Evolutionary conservation across 371 early-diverging fungal genomes (phyloP), one percentile per base, ranked within the genome.

Genomic region (Lichtheimia corymbifera): DNA sequence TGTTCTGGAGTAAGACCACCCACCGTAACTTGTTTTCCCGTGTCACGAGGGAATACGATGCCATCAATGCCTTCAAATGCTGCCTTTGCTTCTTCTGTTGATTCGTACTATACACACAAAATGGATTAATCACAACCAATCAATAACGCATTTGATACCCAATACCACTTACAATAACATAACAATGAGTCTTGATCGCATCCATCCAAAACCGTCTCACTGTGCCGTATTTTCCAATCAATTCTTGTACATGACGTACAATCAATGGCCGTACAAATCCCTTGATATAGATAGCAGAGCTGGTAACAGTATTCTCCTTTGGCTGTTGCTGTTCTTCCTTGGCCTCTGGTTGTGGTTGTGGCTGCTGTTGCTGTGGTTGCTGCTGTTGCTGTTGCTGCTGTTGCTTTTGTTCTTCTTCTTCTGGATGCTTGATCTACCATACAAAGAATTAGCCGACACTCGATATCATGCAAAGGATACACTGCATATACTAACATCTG

Each of bases 171-270:
- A 90, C 91, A 58, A 81, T 80, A n/a, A 86, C 93, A 80, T 87
- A 94, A 54, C 90, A 88, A 62, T 92, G 93, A 2, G 93, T 88
- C 57, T 92, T 92, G 70, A 94, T 92, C 28, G 79, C 80, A 71
- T 93, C 91, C 80, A 94, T 90, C 94, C 94, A 93, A 22, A 92
- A 80, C 50, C 81, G 77, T 27, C 86, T 84, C 3, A 88, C 68
- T 15, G 72, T 77, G 11, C 94, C 94, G 61, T 78, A 88, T 67
- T 84, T 74, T 15, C 67, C 72, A 40, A 93, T 74, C 55, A 90
- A 65, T 53, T 88, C 84, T 60, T 85, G 79, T 43, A 92, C 82
- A 42, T 79, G 71, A 35, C 69, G 68, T n/a, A 84, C 62, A 13
- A 85, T 88, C 54, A 94, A 65, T 5, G 94, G 94, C 14, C 94